phyloP scores from a whole-genome alignment of 805 yeast genomes.

The Kodamaea jinghongensis region DNA sequence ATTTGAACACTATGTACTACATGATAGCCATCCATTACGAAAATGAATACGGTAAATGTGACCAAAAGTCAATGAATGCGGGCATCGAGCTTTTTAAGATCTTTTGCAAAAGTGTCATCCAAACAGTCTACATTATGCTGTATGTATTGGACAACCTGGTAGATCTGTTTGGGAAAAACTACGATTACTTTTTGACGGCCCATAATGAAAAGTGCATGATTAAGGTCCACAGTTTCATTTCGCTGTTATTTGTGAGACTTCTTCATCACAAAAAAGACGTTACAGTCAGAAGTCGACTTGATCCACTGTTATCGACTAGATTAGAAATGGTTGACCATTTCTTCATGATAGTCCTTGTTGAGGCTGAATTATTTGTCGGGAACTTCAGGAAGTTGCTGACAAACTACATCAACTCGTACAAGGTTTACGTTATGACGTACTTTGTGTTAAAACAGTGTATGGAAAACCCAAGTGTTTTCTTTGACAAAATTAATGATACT shows the following conservation, averaged over 20 bases:
- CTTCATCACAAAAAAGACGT: slow-evolving; percentile 37
- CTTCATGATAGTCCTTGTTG: slow-evolving; percentile 30
- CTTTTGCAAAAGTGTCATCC: slow-evolving; percentile 39
- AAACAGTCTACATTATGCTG: slow-evolving; percentile 41
- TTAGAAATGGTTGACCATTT: slow-evolving; percentile 31
- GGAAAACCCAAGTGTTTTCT: slow-evolving; percentile 37
- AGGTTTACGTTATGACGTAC: slow-evolving; percentile 39
- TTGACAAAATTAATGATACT: slow-evolving; percentile 28
- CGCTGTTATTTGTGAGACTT: slow-evolving; percentile 38
- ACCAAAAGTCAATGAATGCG: slow-evolving; percentile 32
- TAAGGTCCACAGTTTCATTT: slow-evolving; percentile 37
- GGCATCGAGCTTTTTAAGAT: slow-evolving; percentile 43
- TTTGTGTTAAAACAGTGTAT: slow-evolving; percentile 41
- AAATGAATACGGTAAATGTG: slow-evolving; percentile 24
- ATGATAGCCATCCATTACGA: slow-evolving; percentile 43
- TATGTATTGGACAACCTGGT: slow-evolving; percentile 42
- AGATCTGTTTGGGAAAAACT: slow-evolving; percentile 39
- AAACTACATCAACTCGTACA: slow-evolving; percentile 39
- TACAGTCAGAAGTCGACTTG: slow-evolving; percentile 16
- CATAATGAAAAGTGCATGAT: slow-evolving; percentile 38
- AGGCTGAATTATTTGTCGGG: slow-evolving; percentile 44
- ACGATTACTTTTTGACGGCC: slow-evolving; percentile 37
- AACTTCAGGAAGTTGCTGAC: slow-evolving; percentile 37
- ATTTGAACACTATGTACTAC: slow-evolving; percentile 39
- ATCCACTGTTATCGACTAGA: slow-evolving; percentile 19